Evolutionary conservation across 2,329 filamentous ascomycete species (phyloP), one percentile per base, ranked within the genome.

Genomic region (Lithohypha guttulata): DNA sequence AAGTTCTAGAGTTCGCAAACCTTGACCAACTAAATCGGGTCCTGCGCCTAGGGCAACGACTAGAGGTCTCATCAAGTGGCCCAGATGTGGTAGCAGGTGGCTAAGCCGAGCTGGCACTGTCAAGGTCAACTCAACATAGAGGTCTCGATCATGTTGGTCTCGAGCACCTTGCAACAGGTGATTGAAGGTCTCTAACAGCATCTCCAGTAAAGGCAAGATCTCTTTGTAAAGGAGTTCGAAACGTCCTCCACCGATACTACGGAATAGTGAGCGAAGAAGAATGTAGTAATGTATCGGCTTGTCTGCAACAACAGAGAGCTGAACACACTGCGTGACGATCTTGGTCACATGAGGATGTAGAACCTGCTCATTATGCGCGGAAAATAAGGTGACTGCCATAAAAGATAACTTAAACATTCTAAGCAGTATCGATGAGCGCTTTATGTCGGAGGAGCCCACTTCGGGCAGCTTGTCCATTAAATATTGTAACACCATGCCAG

Each of bases 211-310:
- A 8, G 91, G 91, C 9, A 99, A 64, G 31, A 99, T 94, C 59
- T 96, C 89, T 64, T 98, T 98, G 60, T 99, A 99, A 1, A 98
- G 70, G 50, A 95, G 83, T 65, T 99, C 91, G 50, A 98, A 99
- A 46, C 94, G 82, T 6, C 91, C 93, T 34, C 91, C 93, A 15
- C 91, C 91, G 38, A 99, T 99, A 56, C 89, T 96, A 41, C 91
- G 70, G 59, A 99, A 99, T 2, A 99, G 67, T 0, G 87, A 95
- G 22, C 91, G 75, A 26, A 99, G 68, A 1, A 99, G 73, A 8
- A 95, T 70, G 61, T 98, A 99, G 62, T 98, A 98, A 59, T 99
- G 98, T 75, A 95, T 94, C 0, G 93, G 93, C 56, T 96, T 89
- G 53, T 95, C 86, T 0, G 91, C 93, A 42, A 82, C 93, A 5